Base-by-base conservation (phyloP, 2,329 filamentous ascomycete species). In the Fusarium nematophilum region DNA sequence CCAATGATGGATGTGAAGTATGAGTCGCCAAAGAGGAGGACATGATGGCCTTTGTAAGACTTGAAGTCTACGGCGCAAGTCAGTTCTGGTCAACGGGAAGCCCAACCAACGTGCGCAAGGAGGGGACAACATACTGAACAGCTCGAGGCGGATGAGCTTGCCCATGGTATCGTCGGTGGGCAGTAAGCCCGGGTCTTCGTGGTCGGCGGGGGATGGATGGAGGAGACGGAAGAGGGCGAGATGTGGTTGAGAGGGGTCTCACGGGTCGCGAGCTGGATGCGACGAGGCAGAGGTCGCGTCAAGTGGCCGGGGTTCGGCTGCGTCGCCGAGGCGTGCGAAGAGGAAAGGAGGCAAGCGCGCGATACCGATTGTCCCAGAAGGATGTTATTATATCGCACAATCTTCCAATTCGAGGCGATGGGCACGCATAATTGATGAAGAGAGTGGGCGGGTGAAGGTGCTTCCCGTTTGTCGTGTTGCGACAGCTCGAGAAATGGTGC, bases 1-100 rank as follows among this genome's bases (percentile, higher is more conserved):
- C 96, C 95, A 72, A 99, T 98, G 72, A 99, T 97, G 34, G 95
- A 99, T 43, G 95, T 99, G 77, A 99, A 99, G 78, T 97, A 98
- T 3, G 93, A 96, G 80, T 99, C 94, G 72, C 94, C 94, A 71
- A 99, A 97, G 47, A 97, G 86, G 37, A 99, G 87, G 57, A 87
- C 89, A 80, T 99, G 95, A 71, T 97, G 93, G 54, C 93, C 95
- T 77, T 97, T 97, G 82, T 99, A 99, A 69, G 95, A 98, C 81
- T 99, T 99, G 87, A 99, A 99, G 81, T 99, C 91, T 95, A 71
- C 23, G 42, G 17, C 33, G 15, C 18, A 46, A 30, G 59, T 70
- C 49, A 70, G 66, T 25, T 36, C 33, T 21, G 38, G 52, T 42
- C 21, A 10, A 17, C 15, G 30, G 11, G 31, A 29, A 29, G 49